Evolutionary conservation across 345 rosid species (phyloP).

Genomic region (Eucalyptus melliodora): DNA sequence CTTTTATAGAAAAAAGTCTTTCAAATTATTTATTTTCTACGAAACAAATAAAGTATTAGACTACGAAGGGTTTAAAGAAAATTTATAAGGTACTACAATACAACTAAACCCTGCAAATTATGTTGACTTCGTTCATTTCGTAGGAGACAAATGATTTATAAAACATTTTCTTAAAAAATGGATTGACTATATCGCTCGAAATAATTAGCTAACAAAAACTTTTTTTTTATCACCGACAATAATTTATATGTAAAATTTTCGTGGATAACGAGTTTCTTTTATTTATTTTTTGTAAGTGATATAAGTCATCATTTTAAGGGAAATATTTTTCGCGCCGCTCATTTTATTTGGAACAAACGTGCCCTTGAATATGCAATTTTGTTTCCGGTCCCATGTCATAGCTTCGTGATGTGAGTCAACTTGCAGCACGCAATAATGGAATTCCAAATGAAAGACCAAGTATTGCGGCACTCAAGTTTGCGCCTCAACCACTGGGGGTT

Average conservation of each 20-base stretch:
- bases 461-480: neutral
- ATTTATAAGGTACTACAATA: accelerated
- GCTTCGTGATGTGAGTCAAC: neutral
- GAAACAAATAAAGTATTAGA: neutral
- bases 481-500: too few relatives aligned
- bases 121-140: accelerated
- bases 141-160: neutral
- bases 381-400: neutral
- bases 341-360: neutral
- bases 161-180: neutral
- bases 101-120: neutral
- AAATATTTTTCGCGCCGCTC: neutral
- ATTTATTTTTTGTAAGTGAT: too few relatives aligned
- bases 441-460: neutral
- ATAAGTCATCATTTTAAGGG: neutral
- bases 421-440: neutral
- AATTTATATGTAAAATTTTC: neutral
- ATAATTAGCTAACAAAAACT: neutral
- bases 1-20: too few relatives aligned
- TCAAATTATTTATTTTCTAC: too few relatives aligned
- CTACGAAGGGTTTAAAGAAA: neutral
- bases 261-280: accelerated
- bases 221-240: accelerated
- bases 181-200: too few relatives aligned
- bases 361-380: neutral